Evolutionary conservation across 2,329 filamentous ascomycete genomes (phyloP).

Genomic region (Colletotrichum sp.): DNA sequence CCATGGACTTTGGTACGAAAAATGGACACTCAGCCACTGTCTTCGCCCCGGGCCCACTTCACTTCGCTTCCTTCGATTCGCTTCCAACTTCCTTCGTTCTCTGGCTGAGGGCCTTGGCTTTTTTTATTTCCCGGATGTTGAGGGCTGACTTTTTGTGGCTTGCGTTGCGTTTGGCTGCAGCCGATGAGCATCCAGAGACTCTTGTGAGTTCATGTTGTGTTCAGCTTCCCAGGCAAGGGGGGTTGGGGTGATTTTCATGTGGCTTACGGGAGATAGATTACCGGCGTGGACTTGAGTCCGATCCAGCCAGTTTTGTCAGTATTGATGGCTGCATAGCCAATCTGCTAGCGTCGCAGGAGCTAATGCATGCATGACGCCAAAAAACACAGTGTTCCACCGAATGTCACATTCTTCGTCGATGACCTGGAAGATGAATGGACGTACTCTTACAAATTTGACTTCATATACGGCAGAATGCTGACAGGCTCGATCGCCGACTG

Average conservation of each 20-base stretch:
- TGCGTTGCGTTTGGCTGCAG: slow-evolving; percentile 11
- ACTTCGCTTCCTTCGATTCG: not conserved
- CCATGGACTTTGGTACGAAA: slow-evolving; percentile 44
- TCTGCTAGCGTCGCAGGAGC: not conserved
- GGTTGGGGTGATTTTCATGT: no score
- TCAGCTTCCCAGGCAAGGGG: not conserved
- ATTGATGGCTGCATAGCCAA: not conserved
- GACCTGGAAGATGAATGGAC: slow-evolving; percentile 46
- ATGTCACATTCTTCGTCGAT: slow-evolving; percentile 52
- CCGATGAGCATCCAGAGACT: slow-evolving; percentile 32
- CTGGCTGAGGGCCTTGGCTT: not conserved
- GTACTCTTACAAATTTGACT: slow-evolving; percentile 42
- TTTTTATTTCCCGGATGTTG: not conserved
- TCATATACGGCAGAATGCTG: slow-evolving; percentile 44
- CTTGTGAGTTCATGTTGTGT: slow-evolving; percentile 21
- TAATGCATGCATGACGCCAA: not conserved
- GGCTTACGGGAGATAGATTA: slow-evolving; percentile 25
- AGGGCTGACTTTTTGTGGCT: not conserved
- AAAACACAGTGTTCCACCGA: slow-evolving; percentile 43
- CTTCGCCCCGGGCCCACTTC: not conserved
- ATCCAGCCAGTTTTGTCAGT: slow-evolving; percentile 42
- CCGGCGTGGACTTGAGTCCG: slow-evolving; percentile 46
- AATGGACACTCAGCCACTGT: not conserved
- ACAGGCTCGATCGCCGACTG: slow-evolving; percentile 37
- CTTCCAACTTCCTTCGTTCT: not conserved